phyloP scores from a whole-genome alignment of 768 basidiomycete species.

The Hypholoma fasciculare region DNA sequence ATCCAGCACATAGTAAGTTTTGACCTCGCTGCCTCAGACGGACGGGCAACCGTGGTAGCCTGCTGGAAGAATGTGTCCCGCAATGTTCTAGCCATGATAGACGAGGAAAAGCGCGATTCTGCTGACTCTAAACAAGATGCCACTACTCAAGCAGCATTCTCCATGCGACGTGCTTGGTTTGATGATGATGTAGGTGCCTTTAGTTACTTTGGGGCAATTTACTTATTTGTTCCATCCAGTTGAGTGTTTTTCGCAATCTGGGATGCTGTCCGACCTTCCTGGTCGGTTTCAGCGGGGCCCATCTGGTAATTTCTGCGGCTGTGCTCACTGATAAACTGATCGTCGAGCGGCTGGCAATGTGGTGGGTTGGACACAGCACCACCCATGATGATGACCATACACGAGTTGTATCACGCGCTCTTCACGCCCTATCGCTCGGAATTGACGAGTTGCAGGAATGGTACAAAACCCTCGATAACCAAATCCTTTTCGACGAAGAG shows the following conservation, averaged over 20 bases:
- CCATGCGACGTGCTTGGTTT: neutral
- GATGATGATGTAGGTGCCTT: neutral
- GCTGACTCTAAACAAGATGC: neutral
- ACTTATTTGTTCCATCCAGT: neutral
- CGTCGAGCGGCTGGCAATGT: neutral
- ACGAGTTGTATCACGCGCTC: neutral
- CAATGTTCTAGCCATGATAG: neutral
- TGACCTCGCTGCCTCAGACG: neutral
- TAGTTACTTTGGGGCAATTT: neutral
- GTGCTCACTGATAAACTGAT: neutral
- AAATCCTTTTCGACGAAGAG: neutral
- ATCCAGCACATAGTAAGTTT: neutral
- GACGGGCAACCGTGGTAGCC: neutral
- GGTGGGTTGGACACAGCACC: neutral
- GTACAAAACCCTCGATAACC: neutral
- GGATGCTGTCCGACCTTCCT: slow-evolving; percentile 1
- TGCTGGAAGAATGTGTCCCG: neutral
- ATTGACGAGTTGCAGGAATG: neutral
- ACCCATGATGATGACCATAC: neutral
- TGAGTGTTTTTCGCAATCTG: neutral
- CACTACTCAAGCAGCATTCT: neutral
- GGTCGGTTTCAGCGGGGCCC: neutral
- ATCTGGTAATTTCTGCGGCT: neutral
- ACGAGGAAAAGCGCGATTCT: neutral
- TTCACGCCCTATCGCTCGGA: neutral